Evolutionary conservation across 1,284 basidiomycete species (phyloP), one percentile per base, ranked within the genome.

Genomic region (Ceratobasidium sp.): DNA sequence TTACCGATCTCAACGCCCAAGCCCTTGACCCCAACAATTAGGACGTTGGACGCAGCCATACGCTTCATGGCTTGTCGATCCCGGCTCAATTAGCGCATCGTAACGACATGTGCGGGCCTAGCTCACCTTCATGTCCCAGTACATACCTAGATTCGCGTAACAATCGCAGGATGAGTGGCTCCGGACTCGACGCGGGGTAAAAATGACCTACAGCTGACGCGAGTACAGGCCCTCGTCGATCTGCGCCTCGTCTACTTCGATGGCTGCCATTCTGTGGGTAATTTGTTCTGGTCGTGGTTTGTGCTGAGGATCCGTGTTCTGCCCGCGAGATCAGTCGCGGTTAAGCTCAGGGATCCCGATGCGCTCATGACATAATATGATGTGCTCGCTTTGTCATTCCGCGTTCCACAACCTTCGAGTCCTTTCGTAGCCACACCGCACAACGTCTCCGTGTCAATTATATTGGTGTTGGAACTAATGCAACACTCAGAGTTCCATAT

Each of bases 21-120:
- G 77, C 98, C 98, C 78, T 93, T 92, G 82, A 97, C 84, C 39
- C 98, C 98, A 56, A 98, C 92, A 78, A 99, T 90, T 76, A 99
- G 89, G 61, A 99, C 93, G 81, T 98, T 98, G 74, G 96, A 98
- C 34, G 89, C 87, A 8, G 98, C 97, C 98, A 99, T 99, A 81
- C 92, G 93, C 87, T 98, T 98, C 98, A 99, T 99, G 58, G 97
- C 97, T 96, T 80, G 31, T 29, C 19, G 74, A 68, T n/a, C 65
- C 61, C 49, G 48, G 64, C n/a, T 51, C 39, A 58, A 72, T 58
- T n/a, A 53, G 53, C 31, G 7, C 16, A 34, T 56, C 31, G 64
- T n/a, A 39, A n/a, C 22, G 43, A 43, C 34, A 72, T 77, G 49
- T 77, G 41, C 58, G 54, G 22, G 43, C 11, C 48, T 37, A 54